Percentiles rank a stretch among this genome's conserved stretches.
These are phyloP conservation scores for Lactuca saligna DNA, from an alignment of 129 eudicot species.

Conservation along the genomic window DNA sequence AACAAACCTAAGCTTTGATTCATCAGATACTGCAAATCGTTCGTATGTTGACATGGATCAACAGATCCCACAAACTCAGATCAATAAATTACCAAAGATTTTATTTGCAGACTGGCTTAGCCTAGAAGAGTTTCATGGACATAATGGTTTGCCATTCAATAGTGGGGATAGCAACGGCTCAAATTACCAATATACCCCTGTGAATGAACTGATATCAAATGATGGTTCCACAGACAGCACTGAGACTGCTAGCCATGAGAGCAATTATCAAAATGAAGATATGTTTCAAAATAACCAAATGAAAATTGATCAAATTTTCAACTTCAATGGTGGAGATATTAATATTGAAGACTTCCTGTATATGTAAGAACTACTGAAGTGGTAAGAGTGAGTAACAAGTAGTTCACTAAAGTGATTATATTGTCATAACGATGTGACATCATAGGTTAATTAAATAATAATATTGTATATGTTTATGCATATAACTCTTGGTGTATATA, in stretches of 20 bases:
- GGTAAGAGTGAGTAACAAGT: too few relatives aligned
- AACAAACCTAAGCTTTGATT: constrained; percentile 35
- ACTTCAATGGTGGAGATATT: constrained; percentile 28
- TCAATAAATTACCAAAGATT: constrained; percentile 50
- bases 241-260: constrained; percentile 20
- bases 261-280: constrained; percentile 27
- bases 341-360: constrained; percentile 11
- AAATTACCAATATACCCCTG: constrained; percentile 27
- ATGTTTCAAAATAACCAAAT: constrained; percentile 24
- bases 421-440: too few relatives aligned
- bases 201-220: constrained; percentile 24
- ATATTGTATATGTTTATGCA: too few relatives aligned
- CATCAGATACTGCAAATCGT: constrained; percentile 26
- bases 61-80: constrained; percentile 19
- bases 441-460: too few relatives aligned
- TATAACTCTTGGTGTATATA: too few relatives aligned
- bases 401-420: too few relatives aligned
- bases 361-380: background rate
- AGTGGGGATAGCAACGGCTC: constrained; percentile 20
- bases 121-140: constrained; percentile 45
- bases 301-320: constrained; percentile 28
- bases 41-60: constrained; percentile 29
- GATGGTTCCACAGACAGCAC: constrained; percentile 30
- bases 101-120: constrained; percentile 81
- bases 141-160: constrained; percentile 26